These are phyloP conservation scores for Leccinum boreale DNA, from an alignment of 768 basidiomycete genomes.

Conservation along the genomic window DNA sequence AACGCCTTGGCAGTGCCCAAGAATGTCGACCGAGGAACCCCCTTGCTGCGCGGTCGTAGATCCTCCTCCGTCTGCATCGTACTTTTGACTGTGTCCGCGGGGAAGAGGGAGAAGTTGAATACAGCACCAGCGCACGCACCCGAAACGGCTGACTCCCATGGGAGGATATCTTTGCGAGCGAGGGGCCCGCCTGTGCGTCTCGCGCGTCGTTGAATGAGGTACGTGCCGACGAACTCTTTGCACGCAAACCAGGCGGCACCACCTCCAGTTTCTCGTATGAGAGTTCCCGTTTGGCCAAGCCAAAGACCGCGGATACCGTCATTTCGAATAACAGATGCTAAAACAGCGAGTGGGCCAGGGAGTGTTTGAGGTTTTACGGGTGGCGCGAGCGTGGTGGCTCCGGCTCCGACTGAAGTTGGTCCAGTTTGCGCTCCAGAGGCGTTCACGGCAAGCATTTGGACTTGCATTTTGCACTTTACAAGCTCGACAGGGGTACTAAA, in stretches of 20 bases:
- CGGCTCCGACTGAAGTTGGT: conserved; percentile 12
- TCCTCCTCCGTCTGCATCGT: conserved; percentile 94
- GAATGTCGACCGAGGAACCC: conserved; percentile 40
- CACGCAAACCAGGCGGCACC: conserved; percentile 87
- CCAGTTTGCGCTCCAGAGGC: conserved; percentile 15
- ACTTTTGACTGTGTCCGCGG: conserved; percentile 93
- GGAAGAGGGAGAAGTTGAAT: conserved; percentile 89
- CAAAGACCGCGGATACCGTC: conserved; percentile 86
- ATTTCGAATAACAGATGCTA: conserved; percentile 57
- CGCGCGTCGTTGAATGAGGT: conserved; percentile 53
- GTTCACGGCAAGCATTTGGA: conserved; percentile 68
- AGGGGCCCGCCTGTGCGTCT: conserved; percentile 21
- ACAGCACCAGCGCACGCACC: conserved; percentile 84
- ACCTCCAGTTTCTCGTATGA: conserved; percentile 92
- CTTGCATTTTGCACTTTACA: conserved; percentile 98
- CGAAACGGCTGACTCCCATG: conserved; percentile 81
- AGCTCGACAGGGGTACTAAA: conserved; percentile 88
- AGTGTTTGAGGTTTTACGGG: conserved; percentile 31
- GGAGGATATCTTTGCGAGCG: conserved; percentile 47
- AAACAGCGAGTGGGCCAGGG: conserved; percentile 72
- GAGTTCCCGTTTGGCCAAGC: conserved; percentile 92
- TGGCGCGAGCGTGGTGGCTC: conserved; percentile 10
- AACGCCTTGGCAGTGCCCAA: conserved; percentile 62
- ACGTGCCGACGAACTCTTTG: conserved; percentile 72
- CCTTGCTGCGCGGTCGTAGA: conserved; percentile 52